Evolutionary conservation across 768 basidiomycete genomes (phyloP), one percentile per base, ranked within the genome.

Genomic region (Butyriboletus loyo): DNA sequence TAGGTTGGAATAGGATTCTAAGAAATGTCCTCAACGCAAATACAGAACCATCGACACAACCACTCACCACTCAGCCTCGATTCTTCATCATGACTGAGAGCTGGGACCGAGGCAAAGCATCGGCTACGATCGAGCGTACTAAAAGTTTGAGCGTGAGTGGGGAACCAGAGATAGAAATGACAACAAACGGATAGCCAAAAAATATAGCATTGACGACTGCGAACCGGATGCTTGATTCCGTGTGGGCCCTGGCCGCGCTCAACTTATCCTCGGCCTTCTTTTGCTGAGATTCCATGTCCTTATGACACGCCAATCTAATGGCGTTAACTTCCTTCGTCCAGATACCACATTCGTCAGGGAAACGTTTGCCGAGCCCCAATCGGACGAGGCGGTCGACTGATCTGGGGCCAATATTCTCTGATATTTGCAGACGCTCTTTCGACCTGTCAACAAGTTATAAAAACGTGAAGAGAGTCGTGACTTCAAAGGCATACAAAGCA

Each of bases 311-410:
- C 5, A 2, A 28, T 35, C 17, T 51, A 11, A 67, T 54, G 14
- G 49, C 15, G 3, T 24, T 43, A 3, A 68, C 39, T n/a, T 58
- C 49, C 35, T 52, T 55, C 24, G 36, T 24, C 70, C 70, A 74
- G 3, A 62, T 55, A 6, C 39, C 28, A 34, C 65, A 63, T 9
- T 58, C 58, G 0, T 49, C 46, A 13, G 65, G 62, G 30, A 61
- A 73, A 43, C 72, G 68, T 21, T 59, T 61, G n/a, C 27, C 24
- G 9, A 75, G 66, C 0, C 72, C 75, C 21, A 64, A 34, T 13
- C 61, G 57, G 15, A 69, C 28, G 7, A 77, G 62, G 19, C 66
- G 56, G 2, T 58, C 49, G 17, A 77, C 50, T 7, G 61, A 63
- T 17, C 53, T 67, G 25, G 60, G 61, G 17, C 46, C 5, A 7